Base-by-base conservation (phyloP, 306 rosid species). In the Cyamopsis tetragonoloba region DNA sequence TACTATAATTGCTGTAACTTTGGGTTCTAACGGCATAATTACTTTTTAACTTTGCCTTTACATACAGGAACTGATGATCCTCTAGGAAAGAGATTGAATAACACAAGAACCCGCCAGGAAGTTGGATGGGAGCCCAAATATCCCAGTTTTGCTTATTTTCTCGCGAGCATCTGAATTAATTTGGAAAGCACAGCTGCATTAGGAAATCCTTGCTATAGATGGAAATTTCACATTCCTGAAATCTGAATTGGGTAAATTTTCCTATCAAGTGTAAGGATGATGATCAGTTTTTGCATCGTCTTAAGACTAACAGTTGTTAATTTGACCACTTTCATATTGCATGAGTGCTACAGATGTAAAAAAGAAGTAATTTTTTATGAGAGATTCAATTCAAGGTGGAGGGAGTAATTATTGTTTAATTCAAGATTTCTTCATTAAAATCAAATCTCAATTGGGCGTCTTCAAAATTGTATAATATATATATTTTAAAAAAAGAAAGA, bases 101-200 rank as follows among this genome's bases (percentile, higher is more conserved):
- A 93, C 91, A 63, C 86, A 10, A 90, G 70, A 82, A 86, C 92
- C 39, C 85, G 97, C 6, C 76, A 68, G 41, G 86, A 80, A 70
- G 69, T 83, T 20, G 96, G 96, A 2, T 93, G 99, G 99, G 90
- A 88, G 77, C 96, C 97, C 0, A 90, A 86, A 73, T 93, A 85
- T 82, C 83, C 88, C 12, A 90, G 89, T 62, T 93, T 93, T 48
- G 47, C 87, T 17, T 78, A 69, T 61, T 90, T 93, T 84, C 84
- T 90, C 1, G 85, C 80, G 53, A 83, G 49, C 75, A 22, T 86
- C 11, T 69, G 80, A 87, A 56, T 30, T 42, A 58, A 7, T 34
- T 48, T 13, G 38, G 34, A 35, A 53, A 48, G 5, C 17, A 63
- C 38, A 41, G 6, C 1, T 17, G 17, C 38, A 19, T 68, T 69